Evolutionary conservation across 768 basidiomycete genomes (phyloP).

Genomic region (Termitomyces sp.): DNA sequence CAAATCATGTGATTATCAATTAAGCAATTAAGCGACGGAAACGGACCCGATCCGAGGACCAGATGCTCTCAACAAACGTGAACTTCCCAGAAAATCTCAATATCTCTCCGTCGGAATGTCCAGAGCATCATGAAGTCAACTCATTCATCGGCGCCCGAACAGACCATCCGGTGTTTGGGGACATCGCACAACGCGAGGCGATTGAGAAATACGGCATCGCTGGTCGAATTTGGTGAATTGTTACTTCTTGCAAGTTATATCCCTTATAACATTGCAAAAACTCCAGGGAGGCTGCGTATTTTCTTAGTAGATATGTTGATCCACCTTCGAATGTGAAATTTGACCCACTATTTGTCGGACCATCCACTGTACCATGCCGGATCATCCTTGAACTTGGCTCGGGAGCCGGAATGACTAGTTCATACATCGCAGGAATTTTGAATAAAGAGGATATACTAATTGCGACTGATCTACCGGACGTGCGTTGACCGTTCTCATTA

Average conservation of each 20-base stretch:
- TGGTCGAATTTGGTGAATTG: conserved; percentile 71
- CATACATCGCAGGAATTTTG: conserved; percentile 28
- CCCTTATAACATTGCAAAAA: conserved; percentile 7
- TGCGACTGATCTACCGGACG: conserved; percentile 77
- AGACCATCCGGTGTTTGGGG: conserved; percentile 22
- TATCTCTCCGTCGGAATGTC: conserved; percentile 28
- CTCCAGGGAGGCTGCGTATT: conserved; percentile 71
- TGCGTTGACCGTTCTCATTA: conserved; percentile 22
- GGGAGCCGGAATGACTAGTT: conserved; percentile 63
- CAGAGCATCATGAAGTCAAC: conserved; percentile 7
- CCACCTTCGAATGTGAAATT: conserved; percentile 34
- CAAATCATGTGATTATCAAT: conserved; percentile 13
- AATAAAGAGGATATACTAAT: conserved; percentile 43
- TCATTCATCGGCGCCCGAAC: neutral
- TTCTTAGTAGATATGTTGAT: conserved; percentile 50
- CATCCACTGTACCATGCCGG: neutral
- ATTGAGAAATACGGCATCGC: conserved; percentile 79
- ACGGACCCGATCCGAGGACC: neutral
- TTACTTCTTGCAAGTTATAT: neutral
- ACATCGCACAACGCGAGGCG: conserved; percentile 44
- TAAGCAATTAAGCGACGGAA: neutral
- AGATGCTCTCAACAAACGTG: neutral
- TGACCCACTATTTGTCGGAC: conserved; percentile 46
- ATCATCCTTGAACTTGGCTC: conserved; percentile 74
- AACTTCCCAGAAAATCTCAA: conserved; percentile 37